Conservation (phyloP, 441 rosid species). For the Rhodomyrtus psidioides region DNA sequence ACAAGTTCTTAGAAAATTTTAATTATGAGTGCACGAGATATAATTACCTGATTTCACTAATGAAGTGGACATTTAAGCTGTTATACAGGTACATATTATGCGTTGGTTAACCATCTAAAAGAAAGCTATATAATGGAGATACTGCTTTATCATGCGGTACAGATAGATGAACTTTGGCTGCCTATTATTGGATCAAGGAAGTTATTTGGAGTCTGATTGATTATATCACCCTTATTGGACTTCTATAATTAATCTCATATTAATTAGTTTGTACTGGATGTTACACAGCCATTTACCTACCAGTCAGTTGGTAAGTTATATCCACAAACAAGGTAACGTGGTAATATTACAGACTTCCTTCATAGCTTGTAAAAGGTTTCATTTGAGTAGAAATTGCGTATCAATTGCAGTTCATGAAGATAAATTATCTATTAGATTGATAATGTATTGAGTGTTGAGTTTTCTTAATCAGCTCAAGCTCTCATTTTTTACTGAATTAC, state of each 20-base stretch:
- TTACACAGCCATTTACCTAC: not conserved
- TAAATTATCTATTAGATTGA: not conserved
- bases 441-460: not conserved
- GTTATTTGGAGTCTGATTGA: not conserved
- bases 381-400: not conserved
- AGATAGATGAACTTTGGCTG: slow-evolving; percentile 9
- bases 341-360: not conserved
- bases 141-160: slow-evolving; percentile 3
- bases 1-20: slow-evolving; percentile 12
- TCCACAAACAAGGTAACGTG: slow-evolving; percentile 1
- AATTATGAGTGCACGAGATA: slow-evolving; percentile 5
- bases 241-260: not conserved
- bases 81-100: slow-evolving; percentile 31
- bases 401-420: not conserved
- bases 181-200: slow-evolving; percentile 6
- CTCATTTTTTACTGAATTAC: not conserved
- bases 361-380: not conserved
- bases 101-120: slow-evolving; percentile 25
- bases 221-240: not conserved
- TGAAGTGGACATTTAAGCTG: slow-evolving; percentile 28
- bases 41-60: slow-evolving; percentile 21
- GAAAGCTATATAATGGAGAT: slow-evolving; percentile 20
- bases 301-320: slow-evolving; percentile 4
- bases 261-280: not conserved
- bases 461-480: not conserved